Conservation (phyloP, 2,329 filamentous ascomycete species). For the Cercospora beticola region DNA sequence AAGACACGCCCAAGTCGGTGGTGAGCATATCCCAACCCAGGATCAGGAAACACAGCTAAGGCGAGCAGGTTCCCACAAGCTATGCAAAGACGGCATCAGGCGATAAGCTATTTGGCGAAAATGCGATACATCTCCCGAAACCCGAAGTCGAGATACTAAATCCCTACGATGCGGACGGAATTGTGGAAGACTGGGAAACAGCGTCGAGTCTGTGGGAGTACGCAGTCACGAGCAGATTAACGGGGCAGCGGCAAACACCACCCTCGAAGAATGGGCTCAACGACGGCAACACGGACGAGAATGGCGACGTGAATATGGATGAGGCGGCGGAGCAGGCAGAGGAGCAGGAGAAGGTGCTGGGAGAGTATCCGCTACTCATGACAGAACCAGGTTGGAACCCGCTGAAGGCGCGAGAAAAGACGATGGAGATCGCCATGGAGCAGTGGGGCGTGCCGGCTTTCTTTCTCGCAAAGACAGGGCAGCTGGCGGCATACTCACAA, state of each 20-base stretch:
- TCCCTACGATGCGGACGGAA: conserved; percentile 83
- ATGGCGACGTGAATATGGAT: conserved; percentile 53
- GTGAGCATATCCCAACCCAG: conserved; percentile 42
- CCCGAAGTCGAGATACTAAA: conserved; percentile 80
- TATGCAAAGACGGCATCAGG: conserved; percentile 65
- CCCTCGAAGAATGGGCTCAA: conserved; percentile 78
- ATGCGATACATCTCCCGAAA: conserved; percentile 76
- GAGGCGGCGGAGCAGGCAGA: conserved; percentile 59
- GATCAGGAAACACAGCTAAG: background rate
- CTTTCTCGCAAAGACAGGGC: conserved; percentile 85
- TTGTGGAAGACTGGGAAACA: conserved; percentile 95
- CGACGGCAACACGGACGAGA: conserved; percentile 57
- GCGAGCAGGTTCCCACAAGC: conserved; percentile 62
- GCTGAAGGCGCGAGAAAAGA: conserved; percentile 83
- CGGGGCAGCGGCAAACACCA: conserved; percentile 68
- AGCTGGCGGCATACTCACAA: conserved; percentile 85
- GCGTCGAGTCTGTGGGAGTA: conserved; percentile 90
- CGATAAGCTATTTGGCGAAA: conserved; percentile 78
- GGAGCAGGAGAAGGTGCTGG: conserved; percentile 69
- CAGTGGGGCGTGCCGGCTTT: conserved; percentile 94
- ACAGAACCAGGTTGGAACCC: conserved; percentile 94
- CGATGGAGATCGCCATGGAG: conserved; percentile 95
- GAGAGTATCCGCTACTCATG: conserved; percentile 88
- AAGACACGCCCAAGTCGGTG: conserved; percentile 93
- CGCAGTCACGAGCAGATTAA: conserved; percentile 83